phyloP scores from a whole-genome alignment of 1,284 basidiomycete genomes.

The Heterobasidion occidentale region DNA sequence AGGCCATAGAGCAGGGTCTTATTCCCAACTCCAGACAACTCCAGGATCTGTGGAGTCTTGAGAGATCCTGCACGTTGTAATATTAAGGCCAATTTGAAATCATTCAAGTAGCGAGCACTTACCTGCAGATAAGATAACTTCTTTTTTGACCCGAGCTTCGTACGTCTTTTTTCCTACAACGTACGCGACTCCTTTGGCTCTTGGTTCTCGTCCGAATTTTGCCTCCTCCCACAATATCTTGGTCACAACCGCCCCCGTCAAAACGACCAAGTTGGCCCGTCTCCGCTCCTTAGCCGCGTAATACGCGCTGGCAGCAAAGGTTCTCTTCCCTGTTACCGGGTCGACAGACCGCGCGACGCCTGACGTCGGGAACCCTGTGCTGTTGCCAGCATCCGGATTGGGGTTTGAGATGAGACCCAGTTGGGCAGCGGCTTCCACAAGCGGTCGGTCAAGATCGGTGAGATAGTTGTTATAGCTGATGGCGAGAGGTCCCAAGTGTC shows the following conservation, averaged over 20 bases:
- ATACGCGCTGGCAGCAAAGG: slow-evolving; percentile 11
- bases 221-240: slow-evolving; percentile 5
- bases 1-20: slow-evolving; percentile 7
- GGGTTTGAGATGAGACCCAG: slow-evolving; percentile 5
- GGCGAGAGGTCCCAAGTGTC: slow-evolving; percentile 4
- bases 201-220: neutral
- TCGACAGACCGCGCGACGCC: slow-evolving; percentile 10
- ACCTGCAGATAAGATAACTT: slow-evolving; percentile 10
- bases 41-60: slow-evolving; percentile 11
- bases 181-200: slow-evolving; percentile 8
- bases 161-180: slow-evolving; percentile 4
- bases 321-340: slow-evolving; percentile 7
- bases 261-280: slow-evolving; percentile 2
- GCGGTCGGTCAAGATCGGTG: slow-evolving; percentile 9
- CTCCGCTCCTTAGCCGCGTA: neutral
- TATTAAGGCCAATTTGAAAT: neutral
- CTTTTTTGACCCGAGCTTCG: slow-evolving; percentile 4
- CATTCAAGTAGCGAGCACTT: neutral
- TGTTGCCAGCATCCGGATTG: slow-evolving; percentile 9
- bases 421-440: slow-evolving; percentile 4
- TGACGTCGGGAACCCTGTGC: slow-evolving; percentile 7
- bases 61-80: slow-evolving; percentile 7
- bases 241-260: slow-evolving; percentile 8
- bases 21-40: slow-evolving; percentile 10
- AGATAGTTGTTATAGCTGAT: slow-evolving; percentile 10